A percentile compares a stretch with the other conserved stretches of the same genome.
These are phyloP conservation scores for Collybia sordida DNA, from an alignment of 768 basidiomycete species.

Conservation along the genomic window DNA sequence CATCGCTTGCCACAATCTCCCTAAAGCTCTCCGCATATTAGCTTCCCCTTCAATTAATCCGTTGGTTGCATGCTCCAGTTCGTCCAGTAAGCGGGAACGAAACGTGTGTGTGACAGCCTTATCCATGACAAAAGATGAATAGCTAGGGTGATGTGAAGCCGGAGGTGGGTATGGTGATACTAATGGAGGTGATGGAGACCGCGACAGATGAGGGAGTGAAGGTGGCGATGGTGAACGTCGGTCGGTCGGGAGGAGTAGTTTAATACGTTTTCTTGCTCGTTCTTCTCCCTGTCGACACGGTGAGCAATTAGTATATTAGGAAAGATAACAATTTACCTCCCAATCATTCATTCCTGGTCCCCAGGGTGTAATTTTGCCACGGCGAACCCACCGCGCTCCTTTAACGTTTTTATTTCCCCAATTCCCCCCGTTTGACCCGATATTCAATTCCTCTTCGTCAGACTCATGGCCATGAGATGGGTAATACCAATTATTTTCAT, in stretches of 20 bases:
- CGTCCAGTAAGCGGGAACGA: slow-evolving; percentile 73
- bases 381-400: slow-evolving; percentile 80
- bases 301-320: slow-evolving; percentile 8
- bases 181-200: slow-evolving; percentile 75
- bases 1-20: slow-evolving; percentile 80
- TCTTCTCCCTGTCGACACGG: slow-evolving; percentile 63
- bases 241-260: slow-evolving; percentile 59
- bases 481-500: slow-evolving; percentile 82
- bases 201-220: slow-evolving; percentile 70
- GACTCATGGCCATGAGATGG: slow-evolving; percentile 75
- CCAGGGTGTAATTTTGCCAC: slow-evolving; percentile 82
- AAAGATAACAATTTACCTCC: slow-evolving; percentile 54
- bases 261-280: slow-evolving; percentile 79
- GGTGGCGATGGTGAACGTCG: slow-evolving; percentile 72
- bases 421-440: slow-evolving; percentile 60
- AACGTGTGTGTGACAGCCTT: slow-evolving; percentile 83
- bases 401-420: slow-evolving; percentile 81
- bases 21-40: slow-evolving; percentile 68
- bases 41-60: slow-evolving; percentile 84
- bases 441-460: slow-evolving; percentile 53
- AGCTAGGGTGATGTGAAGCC: slow-evolving; percentile 65
- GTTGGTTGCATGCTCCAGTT: slow-evolving; percentile 80
- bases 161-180: slow-evolving; percentile 75
- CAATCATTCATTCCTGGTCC: slow-evolving; percentile 83
- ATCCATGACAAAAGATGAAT: slow-evolving; percentile 85